Evolutionary conservation across 2,329 filamentous ascomycete species (phyloP).

Genomic region (Exophiala spinifera): DNA sequence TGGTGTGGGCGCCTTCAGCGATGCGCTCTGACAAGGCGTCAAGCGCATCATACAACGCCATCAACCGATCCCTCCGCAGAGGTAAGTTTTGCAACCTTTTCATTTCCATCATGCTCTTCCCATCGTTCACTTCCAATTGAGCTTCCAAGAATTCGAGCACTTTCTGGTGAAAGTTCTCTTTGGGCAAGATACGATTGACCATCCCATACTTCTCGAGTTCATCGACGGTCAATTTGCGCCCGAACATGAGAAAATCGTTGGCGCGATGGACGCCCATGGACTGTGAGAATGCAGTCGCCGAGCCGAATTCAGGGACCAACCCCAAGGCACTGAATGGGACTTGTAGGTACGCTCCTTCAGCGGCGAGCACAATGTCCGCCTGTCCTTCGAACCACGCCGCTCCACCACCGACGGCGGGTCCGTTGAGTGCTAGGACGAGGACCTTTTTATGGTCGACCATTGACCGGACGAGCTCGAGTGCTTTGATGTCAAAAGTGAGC

Average conservation of each 20-base stretch:
- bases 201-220: conserved; percentile 46
- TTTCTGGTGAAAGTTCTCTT: conserved; percentile 41
- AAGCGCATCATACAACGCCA: conserved; percentile 48
- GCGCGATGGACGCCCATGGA: conserved; percentile 50
- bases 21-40: conserved; percentile 51
- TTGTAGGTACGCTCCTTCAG: conserved; percentile 46
- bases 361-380: conserved; percentile 49
- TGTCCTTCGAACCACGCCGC: conserved; percentile 52
- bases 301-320: conserved; percentile 50
- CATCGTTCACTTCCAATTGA: conserved; percentile 52
- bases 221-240: conserved; percentile 43
- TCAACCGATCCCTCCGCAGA: conserved; percentile 43
- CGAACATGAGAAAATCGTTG: conserved; percentile 54
- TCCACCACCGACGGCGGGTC: conserved; percentile 50
- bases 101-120: conserved; percentile 53
- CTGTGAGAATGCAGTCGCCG: conserved; percentile 46
- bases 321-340: conserved; percentile 49
- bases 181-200: conserved; percentile 47
- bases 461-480: conserved; percentile 20
- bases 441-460: conserved; percentile 52
- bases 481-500: not conserved
- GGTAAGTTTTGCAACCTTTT: conserved; percentile 50
- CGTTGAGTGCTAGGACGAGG: conserved; percentile 51
- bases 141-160: conserved; percentile 44
- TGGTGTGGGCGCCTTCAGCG: conserved; percentile 46